Conservation (phyloP, 1,139 yeast genomes). For the Magnusiomyces starmeri region DNA sequence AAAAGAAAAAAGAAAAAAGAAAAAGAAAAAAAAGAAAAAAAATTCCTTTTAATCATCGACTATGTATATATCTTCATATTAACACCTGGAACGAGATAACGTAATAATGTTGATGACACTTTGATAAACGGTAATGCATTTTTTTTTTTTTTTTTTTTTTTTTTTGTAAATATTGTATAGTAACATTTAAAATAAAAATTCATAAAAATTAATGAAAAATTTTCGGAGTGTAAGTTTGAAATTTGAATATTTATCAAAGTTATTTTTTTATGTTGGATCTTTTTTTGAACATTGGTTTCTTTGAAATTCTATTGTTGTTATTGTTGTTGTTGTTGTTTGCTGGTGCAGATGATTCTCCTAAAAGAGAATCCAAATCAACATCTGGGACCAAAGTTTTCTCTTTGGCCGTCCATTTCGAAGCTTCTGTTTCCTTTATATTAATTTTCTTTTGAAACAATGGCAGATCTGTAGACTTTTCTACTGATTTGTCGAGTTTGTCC, state of each 20-base stretch:
- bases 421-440: constrained; percentile 1
- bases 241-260: too few species aligned
- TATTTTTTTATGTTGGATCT: neutral
- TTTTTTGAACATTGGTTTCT: neutral
- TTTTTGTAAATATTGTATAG: too few species aligned
- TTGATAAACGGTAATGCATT: too few species aligned
- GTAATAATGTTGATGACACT: neutral
- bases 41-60: too few species aligned
- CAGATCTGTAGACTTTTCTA: neutral
- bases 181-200: too few species aligned
- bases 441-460: neutral
- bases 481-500: too few species aligned
- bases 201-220: too few species aligned
- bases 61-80: neutral
- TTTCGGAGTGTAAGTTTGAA: neutral
- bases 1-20: too few species aligned
- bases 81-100: neutral
- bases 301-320: too few species aligned
- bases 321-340: neutral
- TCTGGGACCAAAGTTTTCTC: neutral
- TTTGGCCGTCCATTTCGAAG: constrained; percentile 1
- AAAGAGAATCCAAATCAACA: neutral
- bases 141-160: neutral
- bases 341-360: neutral
- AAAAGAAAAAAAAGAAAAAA: too few species aligned